Conservation (phyloP, 768 basidiomycete species). For the Macrolepiota albuminosa region DNA sequence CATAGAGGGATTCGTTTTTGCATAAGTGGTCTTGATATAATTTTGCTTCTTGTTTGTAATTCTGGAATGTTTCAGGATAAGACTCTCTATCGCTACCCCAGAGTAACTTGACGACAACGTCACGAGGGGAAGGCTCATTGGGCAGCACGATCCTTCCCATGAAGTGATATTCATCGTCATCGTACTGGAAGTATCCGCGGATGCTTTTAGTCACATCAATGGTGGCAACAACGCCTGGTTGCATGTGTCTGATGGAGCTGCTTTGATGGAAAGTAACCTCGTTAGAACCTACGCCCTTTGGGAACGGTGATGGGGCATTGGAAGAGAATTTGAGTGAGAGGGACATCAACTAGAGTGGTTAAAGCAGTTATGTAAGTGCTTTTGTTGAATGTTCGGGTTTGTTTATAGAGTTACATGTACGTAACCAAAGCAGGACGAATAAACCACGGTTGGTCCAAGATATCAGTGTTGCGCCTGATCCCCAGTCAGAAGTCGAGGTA, state of each 20-base stretch:
- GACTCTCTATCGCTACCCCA: background rate
- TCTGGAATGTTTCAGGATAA: background rate
- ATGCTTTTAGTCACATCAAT: too few relatives aligned
- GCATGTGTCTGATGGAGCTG: too few relatives aligned
- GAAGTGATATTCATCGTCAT: too few relatives aligned
- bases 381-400: background rate
- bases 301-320: background rate
- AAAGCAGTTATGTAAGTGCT: too few relatives aligned
- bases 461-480: too few relatives aligned
- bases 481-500: too few relatives aligned
- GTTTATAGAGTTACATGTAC: background rate
- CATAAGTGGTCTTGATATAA: background rate
- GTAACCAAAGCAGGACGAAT: too few relatives aligned
- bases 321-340: background rate
- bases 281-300: background rate
- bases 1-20: background rate
- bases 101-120: background rate
- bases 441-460: too few relatives aligned
- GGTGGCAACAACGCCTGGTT: too few relatives aligned
- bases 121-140: background rate
- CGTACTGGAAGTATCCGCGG: background rate
- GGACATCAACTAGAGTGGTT: background rate
- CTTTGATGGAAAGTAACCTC: background rate
- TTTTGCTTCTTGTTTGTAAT: background rate
- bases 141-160: too few relatives aligned